Base-by-base conservation (phyloP, 805 yeast species). In the Zygosaccharomyces bailii region DNA sequence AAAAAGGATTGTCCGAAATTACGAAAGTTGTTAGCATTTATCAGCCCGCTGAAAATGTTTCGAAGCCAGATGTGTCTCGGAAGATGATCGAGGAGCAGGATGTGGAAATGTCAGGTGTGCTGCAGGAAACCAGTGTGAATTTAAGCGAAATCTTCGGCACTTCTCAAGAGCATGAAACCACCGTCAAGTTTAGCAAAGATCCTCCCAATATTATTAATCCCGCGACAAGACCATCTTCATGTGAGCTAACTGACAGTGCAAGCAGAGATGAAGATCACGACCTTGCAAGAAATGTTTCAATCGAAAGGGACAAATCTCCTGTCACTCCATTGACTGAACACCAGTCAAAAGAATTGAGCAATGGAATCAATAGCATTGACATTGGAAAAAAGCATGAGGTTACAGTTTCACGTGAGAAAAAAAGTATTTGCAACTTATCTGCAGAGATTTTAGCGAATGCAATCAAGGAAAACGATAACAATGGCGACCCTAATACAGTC, bases 11-110 rank as follows among this genome's bases (percentile, higher is more conserved):
- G n/a, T 57, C 61, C 7, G 66, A 62, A 33, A 61, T 63, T 60
- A 63, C 68, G 1, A 61, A 61, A 42, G 58, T 63, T 10, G 52
- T 61, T 10, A 62, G 67, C 46, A 49, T 63, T 21, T 61, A 56
- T 44, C 65, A 62, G 43, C 42, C 49, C 2, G 42, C 42, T 7
- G 20, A 16, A 13, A 24, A n/a, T n/a, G n/a, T n/a, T n/a, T n/a
- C n/a, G n/a, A n/a, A n/a, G n/a, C n/a, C n/a, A n/a, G n/a, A n/a
- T n/a, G n/a, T n/a, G n/a, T n/a, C n/a, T n/a, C n/a, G n/a, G n/a
- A n/a, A n/a, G n/a, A n/a, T n/a, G n/a, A n/a, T n/a, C n/a, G n/a
- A n/a, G n/a, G n/a, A n/a, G n/a, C n/a, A 52, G 18, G 34, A 44
- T 19, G 45, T 42, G 6, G 40, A 49, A 30, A 48, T 49, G 38